Percentiles rank a stretch among this genome's conserved stretches.
These are phyloP conservation scores for Thelephora ganbajun DNA, from an alignment of 768 basidiomycete species.

Conservation along the genomic window DNA sequence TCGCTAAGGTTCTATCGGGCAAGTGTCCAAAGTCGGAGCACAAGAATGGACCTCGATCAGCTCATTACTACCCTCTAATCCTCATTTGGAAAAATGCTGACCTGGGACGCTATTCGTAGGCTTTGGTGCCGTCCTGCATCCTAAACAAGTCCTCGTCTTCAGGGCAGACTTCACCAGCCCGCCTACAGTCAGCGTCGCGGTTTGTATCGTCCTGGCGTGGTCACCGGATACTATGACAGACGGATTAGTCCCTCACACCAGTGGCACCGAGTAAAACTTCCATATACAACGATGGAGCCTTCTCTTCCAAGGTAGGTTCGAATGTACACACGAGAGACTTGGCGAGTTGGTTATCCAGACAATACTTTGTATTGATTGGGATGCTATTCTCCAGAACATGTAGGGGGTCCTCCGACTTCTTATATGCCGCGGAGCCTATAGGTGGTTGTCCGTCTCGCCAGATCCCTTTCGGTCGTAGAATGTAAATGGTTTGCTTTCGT, in stretches of 20 bases:
- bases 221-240: constrained; percentile 71
- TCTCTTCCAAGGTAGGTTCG: constrained; percentile 92
- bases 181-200: constrained; percentile 91
- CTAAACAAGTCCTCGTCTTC: constrained; percentile 87
- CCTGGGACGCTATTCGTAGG: constrained; percentile 64
- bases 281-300: constrained; percentile 71
- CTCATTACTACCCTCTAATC: neutral
- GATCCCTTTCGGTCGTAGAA: neutral
- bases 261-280: constrained; percentile 5
- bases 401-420: constrained; percentile 96
- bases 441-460: neutral
- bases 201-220: constrained; percentile 90
- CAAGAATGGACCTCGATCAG: no score
- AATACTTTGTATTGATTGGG: constrained; percentile 96
- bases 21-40: no score
- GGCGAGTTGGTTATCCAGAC: constrained; percentile 93
- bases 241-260: constrained; percentile 2
- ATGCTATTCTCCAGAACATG: constrained; percentile 97
- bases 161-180: constrained; percentile 99
- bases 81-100: constrained; percentile 19
- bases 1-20: constrained; percentile 20
- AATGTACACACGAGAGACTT: constrained; percentile 97
- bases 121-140: constrained; percentile 83
- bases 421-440: constrained; percentile 87
- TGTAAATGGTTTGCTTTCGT: constrained; percentile 64